Percentiles rank a stretch among this genome's conserved stretches.
phyloP scores from a whole-genome alignment of 2,329 filamentous ascomycete species.

The Ophiostoma tasmaniense region DNA sequence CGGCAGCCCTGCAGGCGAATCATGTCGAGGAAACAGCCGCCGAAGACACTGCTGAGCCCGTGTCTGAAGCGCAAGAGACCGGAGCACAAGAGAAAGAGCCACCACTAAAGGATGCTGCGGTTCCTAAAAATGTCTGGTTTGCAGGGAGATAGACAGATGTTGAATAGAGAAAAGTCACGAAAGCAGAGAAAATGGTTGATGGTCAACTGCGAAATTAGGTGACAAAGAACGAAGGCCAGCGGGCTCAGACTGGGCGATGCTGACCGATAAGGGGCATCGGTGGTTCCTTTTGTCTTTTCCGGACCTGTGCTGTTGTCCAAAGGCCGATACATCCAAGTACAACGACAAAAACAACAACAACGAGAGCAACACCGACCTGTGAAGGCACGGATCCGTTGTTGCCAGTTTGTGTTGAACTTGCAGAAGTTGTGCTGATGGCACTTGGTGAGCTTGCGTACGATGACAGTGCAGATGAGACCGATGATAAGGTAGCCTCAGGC shows the following conservation, averaged over 20 bases:
- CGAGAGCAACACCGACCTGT: conserved; percentile 16
- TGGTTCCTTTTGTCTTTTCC: not conserved
- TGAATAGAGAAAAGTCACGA: not conserved
- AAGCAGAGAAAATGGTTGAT: too few species aligned
- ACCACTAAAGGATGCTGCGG: not conserved
- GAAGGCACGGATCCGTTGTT: too few species aligned
- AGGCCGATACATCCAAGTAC: conserved; percentile 15
- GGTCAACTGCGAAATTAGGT: too few species aligned
- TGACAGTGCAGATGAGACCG: not conserved
- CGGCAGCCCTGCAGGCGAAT: conserved; percentile 18
- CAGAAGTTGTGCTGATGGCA: not conserved
- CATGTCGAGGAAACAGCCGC: not conserved
- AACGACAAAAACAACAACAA: conserved; percentile 15
- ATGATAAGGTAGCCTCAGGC: not conserved
- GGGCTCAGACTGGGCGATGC: not conserved
- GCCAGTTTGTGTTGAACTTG: too few species aligned
- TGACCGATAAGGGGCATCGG: not conserved
- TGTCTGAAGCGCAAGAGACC: not conserved
- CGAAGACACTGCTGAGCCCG: not conserved
- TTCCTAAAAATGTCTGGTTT: not conserved
- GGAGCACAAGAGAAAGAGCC: not conserved
- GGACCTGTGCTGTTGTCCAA: conserved; percentile 16
- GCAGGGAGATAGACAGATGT: not conserved
- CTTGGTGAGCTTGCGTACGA: not conserved
- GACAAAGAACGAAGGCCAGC: not conserved